These are phyloP conservation scores for Vachellia pachyceras DNA, from an alignment of 306 rosid species.

Conservation along the genomic window DNA sequence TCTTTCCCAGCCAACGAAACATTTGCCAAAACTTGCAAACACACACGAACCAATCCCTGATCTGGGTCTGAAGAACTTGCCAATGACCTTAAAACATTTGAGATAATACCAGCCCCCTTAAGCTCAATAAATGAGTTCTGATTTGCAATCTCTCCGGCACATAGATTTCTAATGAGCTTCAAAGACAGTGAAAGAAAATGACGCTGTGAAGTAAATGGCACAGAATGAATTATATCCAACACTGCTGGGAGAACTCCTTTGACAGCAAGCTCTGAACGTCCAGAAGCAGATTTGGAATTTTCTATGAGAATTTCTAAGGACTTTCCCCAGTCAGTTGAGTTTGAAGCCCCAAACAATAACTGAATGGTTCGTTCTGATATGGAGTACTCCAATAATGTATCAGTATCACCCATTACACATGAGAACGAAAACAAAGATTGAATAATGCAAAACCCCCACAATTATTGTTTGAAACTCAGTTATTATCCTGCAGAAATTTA, in stretches of 20 bases:
- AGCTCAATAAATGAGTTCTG: constrained; percentile 61
- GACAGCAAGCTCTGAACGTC: constrained; percentile 56
- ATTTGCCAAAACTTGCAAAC: constrained; percentile 82
- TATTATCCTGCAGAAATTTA: neutral
- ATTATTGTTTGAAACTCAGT: neutral
- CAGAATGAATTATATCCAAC: constrained; percentile 41
- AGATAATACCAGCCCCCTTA: constrained; percentile 57
- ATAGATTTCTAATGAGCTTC: constrained; percentile 70
- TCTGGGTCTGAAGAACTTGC: constrained; percentile 41
- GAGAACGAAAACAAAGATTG: constrained; percentile 24
- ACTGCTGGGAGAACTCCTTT: constrained; percentile 49
- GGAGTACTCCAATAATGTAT: constrained; percentile 33
- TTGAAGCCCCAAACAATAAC: constrained; percentile 46
- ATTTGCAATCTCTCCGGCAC: constrained; percentile 68
- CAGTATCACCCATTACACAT: constrained; percentile 42
- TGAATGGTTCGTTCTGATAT: constrained; percentile 47
- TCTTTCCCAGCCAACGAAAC: constrained; percentile 72
- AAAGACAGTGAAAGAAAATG: constrained; percentile 47
- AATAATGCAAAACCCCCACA: neutral
- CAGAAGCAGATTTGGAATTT: constrained; percentile 52
- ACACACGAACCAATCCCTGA: constrained; percentile 52
- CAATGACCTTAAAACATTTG: constrained; percentile 45
- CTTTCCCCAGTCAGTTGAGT: constrained; percentile 42
- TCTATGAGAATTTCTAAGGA: constrained; percentile 56
- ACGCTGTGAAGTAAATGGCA: constrained; percentile 33